Evolutionary conservation across 2,329 filamentous ascomycete species (phyloP).

Genomic region (Epichloe festucae): DNA sequence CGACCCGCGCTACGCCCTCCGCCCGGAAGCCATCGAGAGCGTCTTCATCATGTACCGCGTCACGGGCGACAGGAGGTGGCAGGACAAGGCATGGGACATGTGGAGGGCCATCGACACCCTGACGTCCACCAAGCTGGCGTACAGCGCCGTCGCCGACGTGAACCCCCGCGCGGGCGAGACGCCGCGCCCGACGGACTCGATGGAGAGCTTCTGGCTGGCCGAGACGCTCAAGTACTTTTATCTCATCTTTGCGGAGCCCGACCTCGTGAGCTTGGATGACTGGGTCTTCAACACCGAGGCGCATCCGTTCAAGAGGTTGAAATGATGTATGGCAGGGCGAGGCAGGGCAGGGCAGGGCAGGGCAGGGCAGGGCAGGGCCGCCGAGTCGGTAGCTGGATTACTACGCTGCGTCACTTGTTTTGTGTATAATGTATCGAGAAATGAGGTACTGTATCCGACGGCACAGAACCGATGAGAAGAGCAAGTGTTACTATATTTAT

Average conservation of each 20-base stretch:
- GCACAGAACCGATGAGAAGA: too few species aligned
- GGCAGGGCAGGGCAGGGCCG: not conserved
- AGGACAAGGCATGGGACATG: slow-evolving; percentile 41
- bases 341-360: not conserved
- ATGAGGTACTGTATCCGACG: too few species aligned
- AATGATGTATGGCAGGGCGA: not conserved
- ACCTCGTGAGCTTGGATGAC: slow-evolving; percentile 51
- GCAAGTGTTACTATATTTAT: too few species aligned
- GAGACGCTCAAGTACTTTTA: slow-evolving; percentile 71
- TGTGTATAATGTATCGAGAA: too few species aligned
- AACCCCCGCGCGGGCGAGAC: slow-evolving; percentile 11
- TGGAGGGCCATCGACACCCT: slow-evolving; percentile 32
- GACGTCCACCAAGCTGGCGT: slow-evolving; percentile 34
- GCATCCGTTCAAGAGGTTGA: slow-evolving; percentile 27
- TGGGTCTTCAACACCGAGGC: slow-evolving; percentile 50
- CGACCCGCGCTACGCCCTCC: slow-evolving; percentile 37
- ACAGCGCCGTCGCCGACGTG: slow-evolving; percentile 34
- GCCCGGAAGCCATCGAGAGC: slow-evolving; percentile 40
- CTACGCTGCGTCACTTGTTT: not conserved
- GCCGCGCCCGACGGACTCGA: slow-evolving; percentile 39
- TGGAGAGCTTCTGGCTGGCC: slow-evolving; percentile 58
- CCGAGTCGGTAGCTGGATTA: not conserved
- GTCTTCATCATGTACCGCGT: slow-evolving; percentile 41
- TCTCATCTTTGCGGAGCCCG: slow-evolving; percentile 53
- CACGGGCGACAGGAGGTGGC: slow-evolving; percentile 31